Evolutionary conservation across 352 stramenopile species (phyloP).

Genomic region (Thalassiosira allenii): DNA sequence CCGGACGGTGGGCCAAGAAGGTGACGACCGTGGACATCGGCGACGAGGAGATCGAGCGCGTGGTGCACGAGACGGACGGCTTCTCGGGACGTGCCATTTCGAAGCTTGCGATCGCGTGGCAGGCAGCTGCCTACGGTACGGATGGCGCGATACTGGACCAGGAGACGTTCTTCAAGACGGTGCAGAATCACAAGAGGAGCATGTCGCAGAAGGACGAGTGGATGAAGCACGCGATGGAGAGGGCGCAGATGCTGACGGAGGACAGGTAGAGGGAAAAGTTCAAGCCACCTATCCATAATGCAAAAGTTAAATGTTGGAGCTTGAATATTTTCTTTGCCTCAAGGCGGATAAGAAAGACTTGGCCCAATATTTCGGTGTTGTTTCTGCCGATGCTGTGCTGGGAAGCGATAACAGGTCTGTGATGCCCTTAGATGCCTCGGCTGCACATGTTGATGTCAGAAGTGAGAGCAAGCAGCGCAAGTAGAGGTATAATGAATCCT

Average conservation of each 20-base stretch:
- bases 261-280: conserved; percentile 51
- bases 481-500: too few relatives aligned
- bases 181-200: conserved; percentile 93
- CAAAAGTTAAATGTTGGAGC: too few relatives aligned
- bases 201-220: conserved; percentile 94
- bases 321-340: too few relatives aligned
- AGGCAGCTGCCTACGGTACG: conserved; percentile 97
- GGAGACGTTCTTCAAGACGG: conserved; percentile 92
- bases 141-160: conserved; percentile 92
- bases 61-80: conserved; percentile 93
- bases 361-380: too few relatives aligned
- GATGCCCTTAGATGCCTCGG: too few relatives aligned
- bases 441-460: too few relatives aligned
- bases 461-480: too few relatives aligned
- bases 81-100: conserved; percentile 99
- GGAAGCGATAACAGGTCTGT: too few relatives aligned
- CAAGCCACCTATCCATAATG: too few relatives aligned
- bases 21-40: conserved; percentile 88
- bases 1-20: conserved; percentile 79
- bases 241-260: conserved; percentile 69
- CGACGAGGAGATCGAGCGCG: conserved; percentile 91
- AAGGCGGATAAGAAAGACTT: too few relatives aligned
- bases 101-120: conserved; percentile 99
- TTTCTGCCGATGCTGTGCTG: too few relatives aligned
- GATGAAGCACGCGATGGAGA: conserved; percentile 77